Percentiles rank a stretch among this genome's conserved stretches.
Conservation (phyloP, 441 rosid genomes). For the Gossypium lobatum region DNA sequence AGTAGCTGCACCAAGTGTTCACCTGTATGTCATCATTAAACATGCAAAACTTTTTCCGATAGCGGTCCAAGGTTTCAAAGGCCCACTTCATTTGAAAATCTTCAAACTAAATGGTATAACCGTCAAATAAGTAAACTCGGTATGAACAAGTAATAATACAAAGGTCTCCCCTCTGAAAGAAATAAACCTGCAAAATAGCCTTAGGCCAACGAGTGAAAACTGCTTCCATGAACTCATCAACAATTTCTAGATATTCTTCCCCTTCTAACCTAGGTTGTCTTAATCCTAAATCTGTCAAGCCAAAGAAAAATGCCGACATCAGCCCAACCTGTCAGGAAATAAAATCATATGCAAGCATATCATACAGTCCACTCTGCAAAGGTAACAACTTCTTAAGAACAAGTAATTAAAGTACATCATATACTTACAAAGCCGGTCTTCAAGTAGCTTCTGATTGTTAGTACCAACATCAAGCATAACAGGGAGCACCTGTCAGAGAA, state of each 20-base stretch:
- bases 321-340: slow-evolving; percentile 17
- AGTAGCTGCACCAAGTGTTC: slow-evolving; percentile 17
- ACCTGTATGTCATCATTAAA: slow-evolving; percentile 99
- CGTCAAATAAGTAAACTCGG: slow-evolving; percentile 21
- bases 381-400: not conserved
- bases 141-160: slow-evolving; percentile 16
- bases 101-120: slow-evolving; percentile 55
- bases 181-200: slow-evolving; percentile 79
- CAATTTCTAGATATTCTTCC: slow-evolving; percentile 76
- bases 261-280: slow-evolving; percentile 93
- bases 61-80: slow-evolving; percentile 85
- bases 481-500: slow-evolving; percentile 65
- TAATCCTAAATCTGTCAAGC: slow-evolving; percentile 74
- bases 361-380: slow-evolving; percentile 6
- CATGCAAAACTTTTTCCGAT: slow-evolving; percentile 87
- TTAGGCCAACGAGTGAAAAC: slow-evolving; percentile 92
- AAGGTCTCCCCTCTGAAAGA: slow-evolving; percentile 16
- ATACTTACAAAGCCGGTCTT: slow-evolving; percentile 85
- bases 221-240: slow-evolving; percentile 99
- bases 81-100: slow-evolving; percentile 99
- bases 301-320: slow-evolving; percentile 11
- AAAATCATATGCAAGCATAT: slow-evolving; percentile 12
- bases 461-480: slow-evolving; percentile 97
- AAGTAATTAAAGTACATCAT: not conserved
- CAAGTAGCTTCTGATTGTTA: slow-evolving; percentile 82